phyloP scores from a whole-genome alignment of 345 rosid genomes.

The Microthlaspi erraticum region DNA sequence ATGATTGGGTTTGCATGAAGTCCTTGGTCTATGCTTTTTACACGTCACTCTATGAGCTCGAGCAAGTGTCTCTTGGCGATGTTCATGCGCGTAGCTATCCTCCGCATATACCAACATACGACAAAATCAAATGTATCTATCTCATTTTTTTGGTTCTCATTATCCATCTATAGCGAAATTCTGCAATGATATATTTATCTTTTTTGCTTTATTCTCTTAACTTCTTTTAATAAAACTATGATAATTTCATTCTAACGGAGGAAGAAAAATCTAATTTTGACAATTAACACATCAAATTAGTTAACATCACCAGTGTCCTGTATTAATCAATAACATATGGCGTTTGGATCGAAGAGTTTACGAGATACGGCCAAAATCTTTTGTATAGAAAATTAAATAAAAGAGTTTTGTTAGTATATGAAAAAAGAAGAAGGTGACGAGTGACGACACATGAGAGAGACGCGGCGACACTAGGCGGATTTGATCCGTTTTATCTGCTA shows the following conservation, averaged over 20 bases:
- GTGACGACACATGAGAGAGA: background rate
- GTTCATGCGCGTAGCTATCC: constrained; percentile 19
- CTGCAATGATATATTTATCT: background rate
- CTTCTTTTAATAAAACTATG: background rate
- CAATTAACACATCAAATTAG: constrained; percentile 6
- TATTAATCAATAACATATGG: background rate
- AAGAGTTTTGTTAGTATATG: background rate
- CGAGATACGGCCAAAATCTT: constrained; percentile 6
- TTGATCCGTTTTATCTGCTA: constrained; percentile 17
- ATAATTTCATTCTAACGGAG: background rate
- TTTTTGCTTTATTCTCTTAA: background rate
- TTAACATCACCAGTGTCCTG: constrained; percentile 3
- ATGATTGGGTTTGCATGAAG: constrained; percentile 38
- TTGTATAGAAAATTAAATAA: background rate
- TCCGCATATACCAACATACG: constrained; percentile 21
- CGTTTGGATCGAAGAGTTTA: constrained; percentile 23
- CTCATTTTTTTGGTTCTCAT: constrained; percentile 5
- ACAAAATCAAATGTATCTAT: constrained; percentile 27
- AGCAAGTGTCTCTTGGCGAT: constrained; percentile 32
- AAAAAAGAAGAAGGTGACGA: constrained; percentile 18
- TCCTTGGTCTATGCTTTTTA: constrained; percentile 25
- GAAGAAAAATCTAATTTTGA: background rate
- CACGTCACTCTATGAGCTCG: constrained; percentile 35
- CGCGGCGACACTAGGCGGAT: constrained; percentile 41
- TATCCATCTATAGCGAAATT: constrained; percentile 2